Percentiles rank a stretch among this genome's conserved stretches.
Evolutionary conservation across 495 filamentous ascomycete genomes (phyloP).

Genomic region (Podospora fimiseda): DNA sequence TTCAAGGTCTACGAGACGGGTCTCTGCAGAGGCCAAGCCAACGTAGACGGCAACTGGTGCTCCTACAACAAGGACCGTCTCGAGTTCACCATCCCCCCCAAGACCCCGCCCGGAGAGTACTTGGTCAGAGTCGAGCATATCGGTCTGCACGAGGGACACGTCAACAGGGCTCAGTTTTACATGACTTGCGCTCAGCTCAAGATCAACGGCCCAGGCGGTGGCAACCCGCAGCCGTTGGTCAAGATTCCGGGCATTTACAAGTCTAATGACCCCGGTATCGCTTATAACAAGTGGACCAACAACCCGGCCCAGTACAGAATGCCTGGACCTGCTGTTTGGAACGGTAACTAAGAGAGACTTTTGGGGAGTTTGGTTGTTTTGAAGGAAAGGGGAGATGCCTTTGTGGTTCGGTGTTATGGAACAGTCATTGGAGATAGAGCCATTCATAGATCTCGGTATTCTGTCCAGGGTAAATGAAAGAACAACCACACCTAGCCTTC

Average conservation of each 20-base stretch:
- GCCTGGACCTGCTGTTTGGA: conserved; percentile 32
- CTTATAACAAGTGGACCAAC: conserved; percentile 36
- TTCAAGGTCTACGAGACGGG: conserved; percentile 46
- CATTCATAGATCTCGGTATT: too few species aligned
- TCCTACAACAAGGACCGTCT: conserved; percentile 34
- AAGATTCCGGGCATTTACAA: conserved; percentile 50
- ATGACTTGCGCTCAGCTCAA: conserved; percentile 50
- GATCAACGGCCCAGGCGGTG: conserved; percentile 39
- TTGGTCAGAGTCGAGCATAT: conserved; percentile 52
- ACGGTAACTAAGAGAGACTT: conserved; percentile 18
- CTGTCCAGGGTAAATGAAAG: too few species aligned
- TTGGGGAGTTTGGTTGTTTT: too few species aligned
- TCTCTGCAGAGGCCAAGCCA: conserved; percentile 25
- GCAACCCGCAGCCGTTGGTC: conserved; percentile 35
- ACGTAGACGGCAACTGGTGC: conserved; percentile 30
- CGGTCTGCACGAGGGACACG: conserved; percentile 42
- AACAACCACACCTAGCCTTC: too few species aligned
- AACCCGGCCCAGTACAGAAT: conserved; percentile 27
- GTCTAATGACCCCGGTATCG: conserved; percentile 37
- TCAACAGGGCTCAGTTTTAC: conserved; percentile 41
- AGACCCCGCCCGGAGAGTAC: conserved; percentile 47
- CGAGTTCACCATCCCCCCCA: conserved; percentile 44
- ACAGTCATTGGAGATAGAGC: too few species aligned
- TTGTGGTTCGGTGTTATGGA: too few species aligned
- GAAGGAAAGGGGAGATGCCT: too few species aligned